Base-by-base conservation (phyloP, 1,284 basidiomycete genomes). In the Tylopilus sp. region DNA sequence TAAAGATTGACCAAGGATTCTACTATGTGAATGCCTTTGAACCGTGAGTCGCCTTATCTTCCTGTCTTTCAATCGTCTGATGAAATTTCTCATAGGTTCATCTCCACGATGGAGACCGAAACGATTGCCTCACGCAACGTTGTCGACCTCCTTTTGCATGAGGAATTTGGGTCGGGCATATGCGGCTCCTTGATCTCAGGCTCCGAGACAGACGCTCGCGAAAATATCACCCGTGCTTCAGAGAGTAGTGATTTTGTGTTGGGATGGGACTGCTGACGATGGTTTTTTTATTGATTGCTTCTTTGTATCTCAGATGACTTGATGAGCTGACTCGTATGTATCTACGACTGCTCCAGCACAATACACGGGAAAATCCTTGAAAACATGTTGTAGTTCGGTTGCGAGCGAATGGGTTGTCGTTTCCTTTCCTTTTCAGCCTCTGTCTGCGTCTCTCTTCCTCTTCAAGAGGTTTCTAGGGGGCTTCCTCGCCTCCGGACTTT, bases 1-100 rank as follows among this genome's bases (percentile, higher is more conserved):
- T 94, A 45, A 82, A 83, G 64, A 77, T 93, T 3, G 83, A 83
- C 48, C 72, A 77, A 40, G 86, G 86, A 3, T 73, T 97, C 46
- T 94, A 89, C 73, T 96, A 96, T 61, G 83, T 94, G 39, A 95
- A 94, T 55, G 81, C 90, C 0, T 86, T 96, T 59, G 93, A 97
- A 70, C 84, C 86, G 74, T 86, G 70, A 66, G 81, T 79, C 11
- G 53, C 33, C 21, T 46, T 44, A 11, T 25, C 21, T 45, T 25
- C 35, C 44, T 49, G 52, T 37, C 48, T 45, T 39, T 54, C 39
- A 21, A 35, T 30, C 38, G 15, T 18, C 29, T 51, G 36, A 59
- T 25, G 12, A 25, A 30, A 15, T 28, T 6, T 11, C 19, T 19
- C 13, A 29, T 52, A 88, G 87, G 35, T 77, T 89, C 59, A 86